Base-by-base conservation (phyloP, 2,329 filamentous ascomycete species). In the Coniochaeta ligniaria region DNA sequence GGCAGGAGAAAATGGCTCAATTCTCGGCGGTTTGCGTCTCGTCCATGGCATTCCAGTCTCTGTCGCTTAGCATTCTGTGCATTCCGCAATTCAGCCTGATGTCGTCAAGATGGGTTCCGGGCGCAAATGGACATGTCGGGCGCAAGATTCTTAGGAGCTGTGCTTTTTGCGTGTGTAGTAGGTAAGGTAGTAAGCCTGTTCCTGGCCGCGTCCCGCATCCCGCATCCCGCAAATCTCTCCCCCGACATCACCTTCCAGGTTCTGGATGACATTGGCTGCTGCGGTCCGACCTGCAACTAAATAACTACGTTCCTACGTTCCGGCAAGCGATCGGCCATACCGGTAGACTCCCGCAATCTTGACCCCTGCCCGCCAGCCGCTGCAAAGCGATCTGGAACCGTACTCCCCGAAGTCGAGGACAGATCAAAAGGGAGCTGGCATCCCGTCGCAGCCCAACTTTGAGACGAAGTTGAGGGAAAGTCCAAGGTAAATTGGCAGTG, bases 21-120 rank as follows among this genome's bases (percentile, higher is more conserved):
- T 26, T 56, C 54, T 56, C 54, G 54, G 54, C 31, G 54, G 54
- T n/a, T 22, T 26, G 54, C 22, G 43, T 22, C 43, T 47, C 22
- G 43, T 24, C 43, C 22, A 28, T 31, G 22, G 2, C 22, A 52
- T 52, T 52, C 47, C 47, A 52, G 24, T 17, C 24, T 24, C n/a
- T 17, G 24, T 52, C 47, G 47, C 47, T 26, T 28, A 26, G 47
- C 43, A 24, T 41, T 14, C 20, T 47, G 20, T 11, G 26, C 24
- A 52, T 52, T 52, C 24, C 24, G 47, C 22, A 26, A 56, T 56
- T 56, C 54, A 56, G 54, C 54, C 54, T 56, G 54, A 56, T 56
- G 35, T 52, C 4, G 22, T 52, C 24, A 26, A 26, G 8, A 14
- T 26, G 9, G 47, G 1, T 52, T 14, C 9, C 20, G 9, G 22